Evolutionary conservation across 2,329 filamentous ascomycete genomes (phyloP), one percentile per base, ranked within the genome.

Genomic region (Lecanicillium sp.): DNA sequence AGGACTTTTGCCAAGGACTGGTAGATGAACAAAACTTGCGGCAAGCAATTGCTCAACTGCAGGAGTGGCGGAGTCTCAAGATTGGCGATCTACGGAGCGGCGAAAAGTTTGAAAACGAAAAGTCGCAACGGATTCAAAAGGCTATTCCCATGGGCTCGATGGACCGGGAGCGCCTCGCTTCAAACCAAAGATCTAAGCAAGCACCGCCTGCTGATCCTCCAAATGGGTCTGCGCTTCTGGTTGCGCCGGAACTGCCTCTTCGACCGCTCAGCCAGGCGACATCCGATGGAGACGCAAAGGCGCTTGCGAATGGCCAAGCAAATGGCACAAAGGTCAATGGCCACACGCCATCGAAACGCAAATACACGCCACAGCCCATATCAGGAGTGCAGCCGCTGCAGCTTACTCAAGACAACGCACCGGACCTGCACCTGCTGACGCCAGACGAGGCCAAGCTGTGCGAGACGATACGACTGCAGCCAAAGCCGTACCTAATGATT

Each of bases 401-500:
- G 37, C 70, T 94, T 42, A 80, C 77, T 41, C 80, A 82, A 49
- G 85, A 94, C 40, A 83, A 78, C 27, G 80, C 85, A 1, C 74
- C 84, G 1, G 92, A 96, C 56, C 63, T 90, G 19, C 92, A 96
- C 52, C 75, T 98, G 0, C 68, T 98, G 31, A 86, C 84, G 1
- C 73, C 80, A 1, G 87, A 94, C 47, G 92, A 98, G 59, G 69
- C 78, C 4, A 86, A 94, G 52, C 67, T 98, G 1, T 98, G 92
- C 64, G 85, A 85, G 50, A 73, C 83, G 29, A 73, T 94, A 12
- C 78, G 88, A 30, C 65, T 98, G 37, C 84, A 92, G 59, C 92
- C 92, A 1, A 98, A 98, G 65, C 86, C 92, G 2, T 98, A 95
- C 58, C 63, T 95, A 5, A 87, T 87, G 54, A 87, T 96, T 61